Conservation (phyloP, 495 filamentous ascomycete species). For the Podospora tetraspora region DNA sequence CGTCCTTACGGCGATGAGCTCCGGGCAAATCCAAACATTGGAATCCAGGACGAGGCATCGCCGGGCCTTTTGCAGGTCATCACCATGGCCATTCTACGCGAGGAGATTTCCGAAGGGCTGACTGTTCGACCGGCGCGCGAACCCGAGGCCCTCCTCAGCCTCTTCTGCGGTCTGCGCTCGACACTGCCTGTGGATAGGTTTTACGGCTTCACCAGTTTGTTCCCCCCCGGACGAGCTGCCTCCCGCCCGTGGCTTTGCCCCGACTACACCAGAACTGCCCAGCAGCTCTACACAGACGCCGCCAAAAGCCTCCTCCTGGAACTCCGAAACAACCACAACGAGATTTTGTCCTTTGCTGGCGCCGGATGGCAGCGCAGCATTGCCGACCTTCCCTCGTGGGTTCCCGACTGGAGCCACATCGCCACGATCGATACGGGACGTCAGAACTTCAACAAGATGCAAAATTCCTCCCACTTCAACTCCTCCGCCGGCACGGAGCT, state of each 20-base stretch:
- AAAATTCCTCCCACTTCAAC: constrained; percentile 1
- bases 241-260: not conserved
- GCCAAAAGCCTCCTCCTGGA: not conserved
- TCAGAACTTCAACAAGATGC: not conserved
- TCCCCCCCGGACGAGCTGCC: not conserved
- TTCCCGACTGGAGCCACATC: constrained; percentile 2
- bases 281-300: not conserved
- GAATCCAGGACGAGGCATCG: not conserved
- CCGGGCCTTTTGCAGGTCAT: not conserved
- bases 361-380: not conserved
- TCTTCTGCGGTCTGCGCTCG: not conserved
- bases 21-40: too few relatives aligned
- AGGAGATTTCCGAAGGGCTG: not conserved
- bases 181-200: not conserved
- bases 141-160: not conserved
- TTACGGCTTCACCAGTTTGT: not conserved
- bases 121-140: not conserved
- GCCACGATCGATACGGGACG: not conserved
- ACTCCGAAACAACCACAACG: not conserved
- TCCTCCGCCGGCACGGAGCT: not conserved
- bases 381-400: not conserved
- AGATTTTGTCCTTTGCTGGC: constrained; percentile 1
- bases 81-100: not conserved
- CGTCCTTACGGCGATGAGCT: not conserved
- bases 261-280: not conserved